Evolutionary conservation across 208 protist genomes (phyloP), one percentile per base, ranked within the genome.

Genomic region (Leishmania arabica): DNA sequence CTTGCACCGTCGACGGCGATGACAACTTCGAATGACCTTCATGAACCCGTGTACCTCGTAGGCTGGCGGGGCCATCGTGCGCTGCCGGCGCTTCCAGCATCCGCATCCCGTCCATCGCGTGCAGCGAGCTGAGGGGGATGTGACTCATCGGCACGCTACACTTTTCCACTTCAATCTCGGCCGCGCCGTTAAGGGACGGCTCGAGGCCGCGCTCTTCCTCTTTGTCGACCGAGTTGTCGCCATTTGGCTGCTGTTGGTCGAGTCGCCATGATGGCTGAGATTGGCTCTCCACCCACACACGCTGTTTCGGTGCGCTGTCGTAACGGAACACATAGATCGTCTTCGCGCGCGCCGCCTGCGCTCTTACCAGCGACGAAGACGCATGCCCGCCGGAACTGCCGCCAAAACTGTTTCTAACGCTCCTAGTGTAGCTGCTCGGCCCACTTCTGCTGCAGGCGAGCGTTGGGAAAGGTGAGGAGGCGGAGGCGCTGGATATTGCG

Each of bases 281-380:
- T 24, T 17, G 27, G 34, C 19, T 21, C 54, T 82, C 78, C 15
- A 82, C 54, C 82, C 78, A 82, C 49, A 82, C 62, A 3, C 66
- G 53, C 60, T 78, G 74, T 56, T 81, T 58, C 64, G n/a, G n/a
- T 17, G 45, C 58, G 64, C 53, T 34, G 77, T 82, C 47, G 71
- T 79, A 86, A 69, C 45, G 66, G 49, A 79, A 80, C 5, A 70
- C 51, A 21, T 40, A 75, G 3, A 47, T 7, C 13, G 34, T 49
- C 71, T 64, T 42, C 45, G 7, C 37, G 3, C 19, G 5, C n/a
- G 8, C 42, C 64, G 45, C 76, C 64, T 56, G 62, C 37, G 37
- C 76, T 40, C 76, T 37, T 21, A 3, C 49, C n/a, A 53, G 6
- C 53, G 42, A 45, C 31, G 65, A 64, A 54, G 47, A 40, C 31